phyloP scores from a whole-genome alignment of 495 filamentous ascomycete species.

The Aspergillus campestris region DNA sequence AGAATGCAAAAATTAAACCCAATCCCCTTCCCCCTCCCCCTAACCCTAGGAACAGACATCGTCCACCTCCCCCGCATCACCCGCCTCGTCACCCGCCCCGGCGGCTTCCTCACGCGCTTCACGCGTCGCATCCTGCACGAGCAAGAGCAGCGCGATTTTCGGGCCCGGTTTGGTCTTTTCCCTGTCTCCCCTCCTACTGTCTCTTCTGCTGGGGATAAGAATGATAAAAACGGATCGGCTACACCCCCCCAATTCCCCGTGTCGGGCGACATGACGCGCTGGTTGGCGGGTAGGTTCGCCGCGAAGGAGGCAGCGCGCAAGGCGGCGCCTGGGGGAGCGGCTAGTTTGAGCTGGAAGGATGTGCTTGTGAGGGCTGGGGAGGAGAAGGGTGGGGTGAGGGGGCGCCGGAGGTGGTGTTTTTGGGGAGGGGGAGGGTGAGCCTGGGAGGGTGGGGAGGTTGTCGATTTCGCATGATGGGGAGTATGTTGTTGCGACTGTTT shows the following conservation, averaged over 20 bases:
- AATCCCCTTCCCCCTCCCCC: conserved; percentile 30
- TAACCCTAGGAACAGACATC: conserved; percentile 46
- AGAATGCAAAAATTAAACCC: conserved; percentile 14
- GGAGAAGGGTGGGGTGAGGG: conserved; percentile 8
- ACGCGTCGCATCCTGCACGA: conserved; percentile 43
- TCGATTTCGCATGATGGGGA: conserved; percentile 55
- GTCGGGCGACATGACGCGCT: conserved; percentile 35
- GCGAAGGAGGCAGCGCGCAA: conserved; percentile 43
- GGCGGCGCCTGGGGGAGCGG: conserved; percentile 35
- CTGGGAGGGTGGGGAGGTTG: conserved; percentile 27
- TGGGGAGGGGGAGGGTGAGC: conserved; percentile 15
- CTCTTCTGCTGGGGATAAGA: neutral
- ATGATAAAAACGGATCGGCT: neutral
- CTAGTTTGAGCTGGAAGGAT: conserved; percentile 31
- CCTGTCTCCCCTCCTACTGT: conserved; percentile 4
- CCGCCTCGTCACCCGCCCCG: conserved; percentile 32
- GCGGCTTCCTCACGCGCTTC: conserved; percentile 38
- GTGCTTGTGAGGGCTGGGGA: conserved; percentile 29
- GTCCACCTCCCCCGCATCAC: conserved; percentile 45
- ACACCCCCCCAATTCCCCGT: conserved; percentile 10
- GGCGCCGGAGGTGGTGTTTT: conserved; percentile 34
- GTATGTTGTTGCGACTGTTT: conserved; percentile 48
- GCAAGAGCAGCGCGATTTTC: conserved; percentile 35
- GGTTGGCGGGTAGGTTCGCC: conserved; percentile 41
- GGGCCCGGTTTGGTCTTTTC: conserved; percentile 22